A percentile compares a stretch with the other conserved stretches of the same genome.
Conservation (phyloP, 2,329 filamentous ascomycete species). For the Saccharata proteae region DNA sequence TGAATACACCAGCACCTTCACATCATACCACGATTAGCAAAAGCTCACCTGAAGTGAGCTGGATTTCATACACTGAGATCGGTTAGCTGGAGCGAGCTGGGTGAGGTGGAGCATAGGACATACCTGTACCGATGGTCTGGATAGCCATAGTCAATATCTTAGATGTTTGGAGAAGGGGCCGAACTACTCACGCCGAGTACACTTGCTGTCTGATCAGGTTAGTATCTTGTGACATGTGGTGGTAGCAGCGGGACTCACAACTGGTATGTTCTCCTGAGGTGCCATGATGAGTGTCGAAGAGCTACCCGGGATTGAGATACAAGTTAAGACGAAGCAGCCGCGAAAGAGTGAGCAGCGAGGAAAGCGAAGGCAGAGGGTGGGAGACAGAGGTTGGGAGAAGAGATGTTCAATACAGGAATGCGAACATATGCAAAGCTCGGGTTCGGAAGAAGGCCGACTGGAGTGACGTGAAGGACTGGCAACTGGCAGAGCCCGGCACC, state of each 20-base stretch:
- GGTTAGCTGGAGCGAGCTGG: constrained; percentile 5
- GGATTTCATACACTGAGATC: constrained; percentile 12
- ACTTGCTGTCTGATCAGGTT: constrained; percentile 23
- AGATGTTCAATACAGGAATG: no score
- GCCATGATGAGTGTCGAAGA: constrained; percentile 6
- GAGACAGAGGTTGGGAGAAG: no score
- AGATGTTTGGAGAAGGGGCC: no score
- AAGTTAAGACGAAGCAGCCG: no score
- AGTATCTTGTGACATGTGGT: constrained; percentile 9
- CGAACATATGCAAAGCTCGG: no score
- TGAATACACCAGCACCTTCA: constrained; percentile 31
- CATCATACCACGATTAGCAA: constrained; percentile 8
- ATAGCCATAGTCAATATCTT: no score
- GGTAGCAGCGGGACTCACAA: background rate
- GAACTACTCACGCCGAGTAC: constrained; percentile 24
- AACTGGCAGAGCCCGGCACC: no score
- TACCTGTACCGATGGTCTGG: constrained; percentile 28
- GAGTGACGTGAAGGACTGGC: no score
- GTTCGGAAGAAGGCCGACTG: no score
- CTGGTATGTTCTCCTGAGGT: constrained; percentile 8
- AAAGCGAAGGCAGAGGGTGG: no score
- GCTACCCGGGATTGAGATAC: no score
- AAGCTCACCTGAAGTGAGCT: constrained; percentile 11
- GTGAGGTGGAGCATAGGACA: constrained; percentile 5
- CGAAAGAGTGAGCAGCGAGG: no score